Base-by-base conservation (phyloP, 306 rosid species). In the Herpetospermum pedunculosum region DNA sequence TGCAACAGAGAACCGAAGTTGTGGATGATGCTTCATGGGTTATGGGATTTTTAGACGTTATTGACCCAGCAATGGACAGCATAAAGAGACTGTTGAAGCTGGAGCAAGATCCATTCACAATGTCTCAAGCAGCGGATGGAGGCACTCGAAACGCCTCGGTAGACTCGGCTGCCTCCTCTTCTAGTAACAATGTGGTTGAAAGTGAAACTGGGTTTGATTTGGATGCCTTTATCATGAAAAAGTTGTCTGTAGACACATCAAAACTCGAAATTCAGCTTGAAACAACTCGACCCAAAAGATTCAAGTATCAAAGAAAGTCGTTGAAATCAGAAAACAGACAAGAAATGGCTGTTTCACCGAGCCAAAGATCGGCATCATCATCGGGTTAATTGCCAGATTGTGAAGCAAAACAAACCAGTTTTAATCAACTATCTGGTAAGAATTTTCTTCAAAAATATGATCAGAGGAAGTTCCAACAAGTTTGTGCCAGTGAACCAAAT, bases 21-120 rank as follows among this genome's bases (percentile, higher is more conserved):
- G 97, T 94, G 28, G 97, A 89, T 71, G 98, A 94, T 85, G 94
- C 97, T 76, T 88, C 97, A 13, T 94, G 96, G 98, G 95, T 85
- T 79, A 91, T 84, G 91, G 97, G 97, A 72, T 82, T 93, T 76
- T 79, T 93, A 53, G 96, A 91, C 82, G 87, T 94, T 71, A 78
- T 94, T 72, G 98, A 94, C 78, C 98, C 97, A 10, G 97, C 98
- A 52, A 76, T 93, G 52, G 96, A 86, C 57, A 85, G 87, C 53
- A 80, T 91, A 81, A 94, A 84, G 90, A 94, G 84, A 67, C 77
- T 94, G 76, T 78, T 91, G 78, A 91, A 86, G 81, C 67, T 91
- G 77, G 89, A 85, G 78, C 85, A 75, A 41, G 82, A 85, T 53
- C 83, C 85, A 5, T 73, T 77, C 78, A 72, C 49, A 72, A 52